phyloP scores from a whole-genome alignment of 2,329 filamentous ascomycete genomes.

The Hymenoscyphus albidus region DNA sequence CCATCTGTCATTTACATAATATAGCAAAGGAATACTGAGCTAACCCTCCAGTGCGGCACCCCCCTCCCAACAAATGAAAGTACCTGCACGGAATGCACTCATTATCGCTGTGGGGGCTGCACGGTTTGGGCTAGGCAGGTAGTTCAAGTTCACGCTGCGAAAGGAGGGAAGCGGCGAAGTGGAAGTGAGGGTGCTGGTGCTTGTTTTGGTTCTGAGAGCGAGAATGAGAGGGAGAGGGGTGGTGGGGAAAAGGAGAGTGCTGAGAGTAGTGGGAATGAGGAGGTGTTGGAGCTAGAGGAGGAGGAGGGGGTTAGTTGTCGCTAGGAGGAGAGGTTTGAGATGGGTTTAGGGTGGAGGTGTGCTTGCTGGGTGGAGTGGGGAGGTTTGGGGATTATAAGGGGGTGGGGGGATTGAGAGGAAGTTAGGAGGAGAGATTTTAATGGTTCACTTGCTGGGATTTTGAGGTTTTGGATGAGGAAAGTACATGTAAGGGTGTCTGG shows the following conservation, averaged over 20 bases:
- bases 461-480: too few species aligned
- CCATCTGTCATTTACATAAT: too few species aligned
- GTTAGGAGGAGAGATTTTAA: too few species aligned
- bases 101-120: conserved; percentile 8
- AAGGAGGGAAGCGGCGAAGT: neutral
- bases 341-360: neutral
- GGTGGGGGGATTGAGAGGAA: too few species aligned
- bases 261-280: neutral
- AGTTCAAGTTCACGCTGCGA: too few species aligned
- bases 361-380: neutral
- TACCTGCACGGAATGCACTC: conserved; percentile 9
- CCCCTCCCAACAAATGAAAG: conserved; percentile 1
- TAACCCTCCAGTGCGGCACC: conserved; percentile 5
- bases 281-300: neutral
- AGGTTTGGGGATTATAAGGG: too few species aligned
- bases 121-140: conserved; percentile 12
- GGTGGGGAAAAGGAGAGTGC: neutral
- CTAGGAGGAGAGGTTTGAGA: neutral
- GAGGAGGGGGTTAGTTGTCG: neutral
- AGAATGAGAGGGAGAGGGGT: neutral
- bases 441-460: too few species aligned
- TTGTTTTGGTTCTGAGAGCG: neutral
- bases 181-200: too few species aligned
- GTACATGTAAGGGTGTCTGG: too few species aligned
- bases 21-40: neutral